Conservation (phyloP, 73 alveolate genomes). For the Tetrahymena elliotti region DNA sequence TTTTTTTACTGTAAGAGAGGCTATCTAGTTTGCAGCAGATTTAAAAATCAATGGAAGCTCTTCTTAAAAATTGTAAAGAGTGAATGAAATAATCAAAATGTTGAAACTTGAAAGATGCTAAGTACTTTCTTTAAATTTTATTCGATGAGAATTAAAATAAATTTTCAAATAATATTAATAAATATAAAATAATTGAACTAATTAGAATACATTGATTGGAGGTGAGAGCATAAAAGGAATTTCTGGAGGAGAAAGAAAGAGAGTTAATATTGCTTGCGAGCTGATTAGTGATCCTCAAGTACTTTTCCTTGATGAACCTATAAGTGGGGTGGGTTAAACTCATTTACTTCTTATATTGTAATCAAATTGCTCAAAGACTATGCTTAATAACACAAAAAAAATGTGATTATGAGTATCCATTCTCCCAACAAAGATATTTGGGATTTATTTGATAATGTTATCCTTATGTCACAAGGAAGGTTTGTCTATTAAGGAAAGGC, state of each 20-base stretch:
- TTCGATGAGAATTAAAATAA: too few relatives aligned
- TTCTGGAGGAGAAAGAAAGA: slow-evolving; percentile 41
- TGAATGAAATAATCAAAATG: slow-evolving; percentile 7
- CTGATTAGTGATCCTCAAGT: slow-evolving; percentile 30
- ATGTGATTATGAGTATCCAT: neutral
- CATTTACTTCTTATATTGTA: slow-evolving; percentile 27
- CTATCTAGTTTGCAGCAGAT: slow-evolving; percentile 15
- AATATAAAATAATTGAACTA: neutral
- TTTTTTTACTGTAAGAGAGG: slow-evolving; percentile 30
- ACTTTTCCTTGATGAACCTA: slow-evolving; percentile 33
- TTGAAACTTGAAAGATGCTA: slow-evolving; percentile 1
- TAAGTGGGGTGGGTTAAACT: slow-evolving; percentile 36
- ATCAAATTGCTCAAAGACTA: slow-evolving; percentile 15
- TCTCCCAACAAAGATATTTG: neutral
- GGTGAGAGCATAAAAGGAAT: slow-evolving; percentile 21
- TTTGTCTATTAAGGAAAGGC: neutral
- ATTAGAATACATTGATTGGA: slow-evolving; percentile 23
- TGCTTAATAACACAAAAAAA: neutral
- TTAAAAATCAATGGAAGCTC: slow-evolving; percentile 2
- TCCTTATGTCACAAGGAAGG: neutral
- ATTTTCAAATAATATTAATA: neutral
- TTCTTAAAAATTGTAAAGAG: neutral
- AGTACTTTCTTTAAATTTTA: neutral
- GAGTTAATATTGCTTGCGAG: slow-evolving; percentile 28
- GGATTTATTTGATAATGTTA: neutral